Base-by-base conservation (phyloP, 805 yeast genomes). In the Wickerhamiella spandovensis region DNA sequence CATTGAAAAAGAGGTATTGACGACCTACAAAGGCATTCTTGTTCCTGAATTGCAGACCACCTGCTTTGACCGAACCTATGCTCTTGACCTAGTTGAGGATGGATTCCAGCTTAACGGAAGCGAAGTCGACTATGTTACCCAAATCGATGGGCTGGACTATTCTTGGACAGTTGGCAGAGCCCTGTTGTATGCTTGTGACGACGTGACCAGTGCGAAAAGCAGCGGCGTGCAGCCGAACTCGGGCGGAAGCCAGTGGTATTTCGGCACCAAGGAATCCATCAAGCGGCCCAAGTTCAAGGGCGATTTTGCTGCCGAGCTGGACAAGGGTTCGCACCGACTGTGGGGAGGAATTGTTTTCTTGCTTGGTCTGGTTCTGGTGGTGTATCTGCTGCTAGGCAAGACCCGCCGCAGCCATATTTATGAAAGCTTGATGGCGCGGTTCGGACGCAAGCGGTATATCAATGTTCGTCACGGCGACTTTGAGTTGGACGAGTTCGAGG, bases 151-250 rank as follows among this genome's bases (percentile, higher is more conserved):
- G 0, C 65, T 70, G 30, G 64, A 71, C 2, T 75, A 73, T 51
- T 70, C 78, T 1, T 77, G 81, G 81, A 76, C 81, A 5, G 58
- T 74, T 47, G 82, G 81, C 5, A 63, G 81, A 35, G 87, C 87
- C 1, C 61, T 81, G 9, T 62, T 82, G 21, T 82, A 82, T 59
- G 76, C 82, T 3, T 73, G 72, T 53, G 78, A 70, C 61, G 84
- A 76, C 64, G 71, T 71, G 52, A n/a, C 20, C 10, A 66, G 67
- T 32, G 71, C 49, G n/a, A 30, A 44, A 10, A 39, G 44, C 17
- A 38, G 47, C 5, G 56, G 57, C 0, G 28, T 53, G 2, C 56
- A 54, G 37, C 44, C 44, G n/a, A 53, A 54, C 25, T 28, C 46
- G 5, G 57, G 54, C 2, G 43, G 53, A 20, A 42, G 43, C 6